Conservation (phyloP, 192 early-diverging fungal genomes). For the Coemansia asiatica region DNA sequence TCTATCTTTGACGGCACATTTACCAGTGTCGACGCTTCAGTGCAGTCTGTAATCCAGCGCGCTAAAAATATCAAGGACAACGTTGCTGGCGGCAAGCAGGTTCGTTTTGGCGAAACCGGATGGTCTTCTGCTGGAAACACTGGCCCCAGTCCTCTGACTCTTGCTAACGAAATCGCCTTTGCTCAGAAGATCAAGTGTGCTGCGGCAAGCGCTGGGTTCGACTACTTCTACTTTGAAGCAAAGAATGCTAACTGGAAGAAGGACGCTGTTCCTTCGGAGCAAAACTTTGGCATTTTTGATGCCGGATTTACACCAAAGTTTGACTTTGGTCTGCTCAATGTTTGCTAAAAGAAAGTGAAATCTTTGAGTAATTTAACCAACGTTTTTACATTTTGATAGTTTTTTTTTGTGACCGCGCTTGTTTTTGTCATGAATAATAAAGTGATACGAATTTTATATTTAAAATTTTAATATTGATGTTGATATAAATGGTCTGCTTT, state of each 20-base stretch:
- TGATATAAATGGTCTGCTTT: not conserved
- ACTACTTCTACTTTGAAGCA: constrained; percentile 57
- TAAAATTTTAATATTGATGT: not conserved
- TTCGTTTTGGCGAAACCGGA: constrained; percentile 44
- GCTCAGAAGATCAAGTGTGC: constrained; percentile 44
- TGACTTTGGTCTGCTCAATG: constrained; percentile 25
- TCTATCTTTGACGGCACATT: constrained; percentile 43
- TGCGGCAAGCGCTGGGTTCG: constrained; percentile 15
- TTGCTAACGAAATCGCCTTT: constrained; percentile 35
- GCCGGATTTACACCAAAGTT: constrained; percentile 10
- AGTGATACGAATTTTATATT: too few species aligned
- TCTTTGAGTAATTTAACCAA: too few species aligned
- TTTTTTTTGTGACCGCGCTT: not conserved
- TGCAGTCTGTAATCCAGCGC: constrained; percentile 40
- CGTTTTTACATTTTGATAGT: constrained; percentile 2
- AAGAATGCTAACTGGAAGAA: constrained; percentile 53
- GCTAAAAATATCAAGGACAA: constrained; percentile 30
- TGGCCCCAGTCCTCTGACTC: constrained; percentile 35
- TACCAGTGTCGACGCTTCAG: constrained; percentile 30
- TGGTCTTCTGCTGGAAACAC: constrained; percentile 45
- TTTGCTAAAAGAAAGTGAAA: constrained; percentile 33
- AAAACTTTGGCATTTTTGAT: constrained; percentile 37
- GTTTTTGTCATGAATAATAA: not conserved
- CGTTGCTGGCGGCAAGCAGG: constrained; percentile 36
- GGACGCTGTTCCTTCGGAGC: constrained; percentile 21